Evolutionary conservation across 1,284 basidiomycete species (phyloP), one percentile per base, ranked within the genome.

Genomic region (Omphalotus olearius): DNA sequence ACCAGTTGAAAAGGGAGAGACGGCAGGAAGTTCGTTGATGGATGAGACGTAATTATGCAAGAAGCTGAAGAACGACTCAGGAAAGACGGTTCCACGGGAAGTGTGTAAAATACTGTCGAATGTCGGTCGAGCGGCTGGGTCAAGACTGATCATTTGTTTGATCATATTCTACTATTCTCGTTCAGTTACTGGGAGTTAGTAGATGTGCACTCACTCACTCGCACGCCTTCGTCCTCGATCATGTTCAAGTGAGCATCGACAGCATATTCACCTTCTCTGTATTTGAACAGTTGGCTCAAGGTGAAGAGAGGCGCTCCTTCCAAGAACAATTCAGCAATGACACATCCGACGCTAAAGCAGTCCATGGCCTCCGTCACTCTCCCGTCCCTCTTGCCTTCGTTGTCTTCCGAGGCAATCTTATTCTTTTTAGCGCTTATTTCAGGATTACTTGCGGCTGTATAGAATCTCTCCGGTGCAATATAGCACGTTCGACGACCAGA

Each of bases 321-420:
- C 39, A 95, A 77, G 75, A 97, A 99, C 55, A 99, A 78, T 69
- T 99, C 97, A 0, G 95, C 93, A 30, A 99, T 83, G 14, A 98
- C 95, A 66, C 96, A 99, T 28, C 97, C 97, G 0, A 85, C 82
- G 55, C 93, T 93, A 64, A 99, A 99, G 47, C 96, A 91, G 66
- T 99, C 97, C 97, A 99, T 99, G 2, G 91, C 80, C 68, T 99
- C 94, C 0, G 92, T 94, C 18, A 99, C 86, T 59, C 80, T 85
- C 4, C 85, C 88, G 56, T 95, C 88, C 56, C 78, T 71, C 59
- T 70, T 71, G 16, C 76, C 74, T 51, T 73, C 69, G 36, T 64
- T 66, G 42, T 78, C 74, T 10, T 79, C 78, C 59, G 71, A 68
- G 9, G 74, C 72, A 10, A 79, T 62, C 41, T 70, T 75, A 0